These are phyloP conservation scores for Hanseniaspora vineae DNA, from an alignment of 805 yeast species.

Conservation along the genomic window DNA sequence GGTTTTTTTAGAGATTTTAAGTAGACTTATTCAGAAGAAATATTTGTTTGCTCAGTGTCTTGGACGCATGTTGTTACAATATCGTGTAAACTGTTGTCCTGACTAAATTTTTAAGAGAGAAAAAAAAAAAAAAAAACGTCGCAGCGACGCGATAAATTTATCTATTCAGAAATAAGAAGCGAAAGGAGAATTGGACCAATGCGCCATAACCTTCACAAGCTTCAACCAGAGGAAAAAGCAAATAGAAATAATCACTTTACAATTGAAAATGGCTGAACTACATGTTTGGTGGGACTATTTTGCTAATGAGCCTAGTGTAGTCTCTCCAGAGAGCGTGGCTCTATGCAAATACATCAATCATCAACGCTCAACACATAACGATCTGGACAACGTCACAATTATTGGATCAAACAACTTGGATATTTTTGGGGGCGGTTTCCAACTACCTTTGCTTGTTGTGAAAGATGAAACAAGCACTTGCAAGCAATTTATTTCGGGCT, in stretches of 20 bases:
- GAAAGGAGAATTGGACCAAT: too few species aligned
- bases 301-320: slow-evolving; percentile 13
- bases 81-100: too few species aligned
- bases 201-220: too few species aligned
- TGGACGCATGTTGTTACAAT: too few species aligned
- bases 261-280: not conserved
- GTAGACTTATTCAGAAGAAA: too few species aligned
- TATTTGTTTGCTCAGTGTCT: too few species aligned
- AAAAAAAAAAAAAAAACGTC: too few species aligned
- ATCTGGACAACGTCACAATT: slow-evolving; percentile 20
- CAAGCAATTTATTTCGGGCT: slow-evolving; percentile 27
- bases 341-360: slow-evolving; percentile 15
- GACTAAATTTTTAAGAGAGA: too few species aligned
- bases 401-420: slow-evolving; percentile 49
- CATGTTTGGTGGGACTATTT: not conserved
- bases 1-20: not conserved
- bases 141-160: too few species aligned
- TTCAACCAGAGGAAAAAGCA: not conserved
- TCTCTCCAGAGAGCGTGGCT: slow-evolving; percentile 21
- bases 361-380: slow-evolving; percentile 1
- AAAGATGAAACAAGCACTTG: slow-evolving; percentile 8
- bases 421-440: slow-evolving; percentile 31
- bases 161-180: too few species aligned
- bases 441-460: slow-evolving; percentile 35
- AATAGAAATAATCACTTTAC: not conserved